Conservation (phyloP, 2,329 filamentous ascomycete species). For the Endothia cerciana region DNA sequence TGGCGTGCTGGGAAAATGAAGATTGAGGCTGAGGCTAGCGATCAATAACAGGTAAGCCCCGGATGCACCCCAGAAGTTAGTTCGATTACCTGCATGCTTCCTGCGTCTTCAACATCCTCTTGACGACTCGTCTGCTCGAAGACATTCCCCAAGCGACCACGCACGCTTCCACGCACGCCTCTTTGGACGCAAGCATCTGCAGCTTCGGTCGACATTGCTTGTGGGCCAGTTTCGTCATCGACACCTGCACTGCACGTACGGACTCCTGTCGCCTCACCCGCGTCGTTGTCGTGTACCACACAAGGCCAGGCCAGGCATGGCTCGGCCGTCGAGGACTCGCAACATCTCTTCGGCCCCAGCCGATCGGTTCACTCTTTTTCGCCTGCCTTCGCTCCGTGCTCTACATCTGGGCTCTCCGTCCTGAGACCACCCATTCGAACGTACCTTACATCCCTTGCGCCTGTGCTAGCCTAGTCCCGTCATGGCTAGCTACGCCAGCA, state of each 20-base stretch:
- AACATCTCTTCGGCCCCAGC: slow-evolving; percentile 16
- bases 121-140: background rate
- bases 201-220: background rate
- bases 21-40: slow-evolving; percentile 7
- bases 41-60: slow-evolving; percentile 7
- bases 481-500: slow-evolving; percentile 29
- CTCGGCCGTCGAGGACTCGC: slow-evolving; percentile 22
- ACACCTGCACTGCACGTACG: slow-evolving; percentile 10
- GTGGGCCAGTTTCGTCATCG: slow-evolving; percentile 4
- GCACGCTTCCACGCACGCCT: background rate
- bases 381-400: background rate
- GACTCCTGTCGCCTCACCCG: slow-evolving; percentile 11
- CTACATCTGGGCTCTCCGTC: background rate
- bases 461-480: slow-evolving; percentile 18
- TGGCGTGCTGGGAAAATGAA: background rate
- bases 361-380: background rate
- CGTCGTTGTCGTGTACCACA: slow-evolving; percentile 12
- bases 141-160: background rate
- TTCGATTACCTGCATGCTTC: slow-evolving; percentile 8
- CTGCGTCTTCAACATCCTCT: slow-evolving; percentile 3
- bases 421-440: background rate
- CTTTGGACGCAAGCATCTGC: background rate
- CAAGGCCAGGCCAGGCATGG: slow-evolving; percentile 23
- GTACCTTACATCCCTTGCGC: background rate
- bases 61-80: background rate